phyloP scores from a whole-genome alignment of 176 grass and related monocot species.

The Avena insularis region DNA sequence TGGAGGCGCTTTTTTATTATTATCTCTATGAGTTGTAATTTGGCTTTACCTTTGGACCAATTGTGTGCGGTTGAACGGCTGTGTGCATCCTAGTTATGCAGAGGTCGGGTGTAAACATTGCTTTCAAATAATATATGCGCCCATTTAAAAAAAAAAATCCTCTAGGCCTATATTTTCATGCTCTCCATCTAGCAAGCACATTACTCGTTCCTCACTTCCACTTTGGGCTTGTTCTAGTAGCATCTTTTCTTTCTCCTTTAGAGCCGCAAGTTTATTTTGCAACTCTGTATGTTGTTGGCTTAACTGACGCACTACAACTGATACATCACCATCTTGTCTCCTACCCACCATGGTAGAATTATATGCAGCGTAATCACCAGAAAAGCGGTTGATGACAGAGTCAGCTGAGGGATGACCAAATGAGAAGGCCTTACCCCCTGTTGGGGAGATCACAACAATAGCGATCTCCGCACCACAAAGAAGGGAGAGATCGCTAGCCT shows the following conservation, averaged over 20 bases:
- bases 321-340: background rate
- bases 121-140: no score
- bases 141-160: no score
- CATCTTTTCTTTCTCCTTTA: background rate
- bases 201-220: background rate
- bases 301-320: background rate
- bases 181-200: background rate
- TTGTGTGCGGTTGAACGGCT: no score
- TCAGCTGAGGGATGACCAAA: conserved; percentile 49
- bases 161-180: background rate
- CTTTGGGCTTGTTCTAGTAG: background rate
- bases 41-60: no score
- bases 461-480: conserved; percentile 46
- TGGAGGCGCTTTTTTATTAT: no score
- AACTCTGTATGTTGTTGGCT: background rate
- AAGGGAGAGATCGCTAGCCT: conserved; percentile 48
- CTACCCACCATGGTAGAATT: background rate
- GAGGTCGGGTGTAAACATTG: no score
- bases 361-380: background rate
- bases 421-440: conserved; percentile 46
- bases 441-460: conserved; percentile 46
- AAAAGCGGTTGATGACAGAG: conserved; percentile 26
- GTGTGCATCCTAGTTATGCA: no score
- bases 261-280: background rate
- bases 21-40: no score